A percentile compares a stretch with the other conserved stretches of the same genome.
Conservation (phyloP, 2,329 filamentous ascomycete genomes). For the Colletotrichum sp. region DNA sequence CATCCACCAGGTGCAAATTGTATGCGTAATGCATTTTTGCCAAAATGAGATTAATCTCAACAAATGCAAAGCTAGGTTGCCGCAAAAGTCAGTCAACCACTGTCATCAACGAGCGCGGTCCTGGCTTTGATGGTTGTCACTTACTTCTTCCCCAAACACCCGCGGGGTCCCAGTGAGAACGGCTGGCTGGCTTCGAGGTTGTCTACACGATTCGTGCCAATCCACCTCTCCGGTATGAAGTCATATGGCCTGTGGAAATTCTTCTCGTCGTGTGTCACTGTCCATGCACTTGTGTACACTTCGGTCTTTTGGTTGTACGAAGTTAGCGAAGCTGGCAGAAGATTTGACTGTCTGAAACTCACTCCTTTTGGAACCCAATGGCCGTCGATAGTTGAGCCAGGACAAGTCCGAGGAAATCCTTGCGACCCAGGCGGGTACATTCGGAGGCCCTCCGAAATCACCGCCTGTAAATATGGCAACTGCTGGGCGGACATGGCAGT, state of each 20-base stretch:
- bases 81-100: neutral
- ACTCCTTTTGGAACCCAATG: neutral
- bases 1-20: slow-evolving; percentile 38
- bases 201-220: slow-evolving; percentile 31
- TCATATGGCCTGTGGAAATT: slow-evolving; percentile 33
- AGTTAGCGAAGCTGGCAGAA: neutral
- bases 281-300: slow-evolving; percentile 34
- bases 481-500: slow-evolving; percentile 50
- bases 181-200: slow-evolving; percentile 35
- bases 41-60: slow-evolving; percentile 42
- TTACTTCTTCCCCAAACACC: slow-evolving; percentile 35
- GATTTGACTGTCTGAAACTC: neutral
- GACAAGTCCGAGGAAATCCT: neutral
- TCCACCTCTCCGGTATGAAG: slow-evolving; percentile 42
- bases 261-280: slow-evolving; percentile 32
- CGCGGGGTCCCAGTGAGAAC: slow-evolving; percentile 32
- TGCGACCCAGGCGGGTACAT: slow-evolving; percentile 49
- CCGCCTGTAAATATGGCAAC: slow-evolving; percentile 61
- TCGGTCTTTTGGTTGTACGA: slow-evolving; percentile 25
- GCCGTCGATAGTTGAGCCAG: neutral
- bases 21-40: slow-evolving; percentile 42
- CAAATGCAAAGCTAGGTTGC: slow-evolving; percentile 33
- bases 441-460: slow-evolving; percentile 61
- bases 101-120: neutral
- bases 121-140: neutral